Conservation (phyloP, 495 filamentous ascomycete genomes). For the Aspergillus coremiiformis region DNA sequence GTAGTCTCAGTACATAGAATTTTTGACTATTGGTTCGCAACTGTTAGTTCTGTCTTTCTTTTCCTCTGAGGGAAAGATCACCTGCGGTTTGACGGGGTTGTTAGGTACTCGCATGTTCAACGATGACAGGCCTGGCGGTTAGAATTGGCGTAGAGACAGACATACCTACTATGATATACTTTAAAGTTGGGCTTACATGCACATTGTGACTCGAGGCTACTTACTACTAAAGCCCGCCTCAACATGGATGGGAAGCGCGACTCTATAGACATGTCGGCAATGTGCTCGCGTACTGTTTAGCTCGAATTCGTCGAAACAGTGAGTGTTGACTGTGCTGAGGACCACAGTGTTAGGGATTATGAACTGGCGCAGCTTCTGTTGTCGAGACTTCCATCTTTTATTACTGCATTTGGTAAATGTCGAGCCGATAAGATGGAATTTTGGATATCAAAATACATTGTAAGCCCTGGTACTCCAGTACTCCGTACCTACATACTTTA, state of each 20-base stretch:
- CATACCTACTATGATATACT: neutral
- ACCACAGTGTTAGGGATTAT: neutral
- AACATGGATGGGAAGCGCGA: neutral
- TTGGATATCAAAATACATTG: neutral
- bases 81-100: neutral
- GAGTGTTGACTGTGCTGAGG: neutral
- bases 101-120: neutral
- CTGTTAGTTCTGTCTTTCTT: neutral
- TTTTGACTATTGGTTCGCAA: neutral
- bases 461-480: neutral
- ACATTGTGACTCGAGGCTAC: no score
- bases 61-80: neutral
- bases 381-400: neutral
- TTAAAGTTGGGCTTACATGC: neutral
- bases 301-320: neutral
- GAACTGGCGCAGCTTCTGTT: neutral
- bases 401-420: neutral
- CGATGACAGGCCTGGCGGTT: neutral
- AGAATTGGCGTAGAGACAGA: neutral
- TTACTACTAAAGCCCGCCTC: neutral
- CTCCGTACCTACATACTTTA: neutral
- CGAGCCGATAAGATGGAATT: neutral
- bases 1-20: neutral
- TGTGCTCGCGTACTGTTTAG: neutral
- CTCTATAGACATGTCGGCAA: neutral